These are phyloP conservation scores for Coemansia sp. DNA, from an alignment of 192 early-diverging fungal species.

Conservation along the genomic window DNA sequence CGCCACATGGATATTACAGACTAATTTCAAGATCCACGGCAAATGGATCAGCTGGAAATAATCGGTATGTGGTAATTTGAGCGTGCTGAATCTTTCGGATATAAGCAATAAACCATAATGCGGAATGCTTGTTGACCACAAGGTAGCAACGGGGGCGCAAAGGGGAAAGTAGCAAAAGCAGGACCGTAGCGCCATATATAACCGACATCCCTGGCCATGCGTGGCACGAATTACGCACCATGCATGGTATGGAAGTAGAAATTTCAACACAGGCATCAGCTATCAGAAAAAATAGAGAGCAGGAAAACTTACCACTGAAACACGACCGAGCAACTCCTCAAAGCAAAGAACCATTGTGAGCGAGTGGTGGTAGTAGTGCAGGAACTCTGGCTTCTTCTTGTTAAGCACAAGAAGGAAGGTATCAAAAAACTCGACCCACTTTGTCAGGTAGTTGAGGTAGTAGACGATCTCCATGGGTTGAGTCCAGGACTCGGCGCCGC, in stretches of 20 bases:
- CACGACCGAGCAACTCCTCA: conserved; percentile 73
- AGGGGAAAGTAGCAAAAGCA: conserved; percentile 4
- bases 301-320: conserved; percentile 72
- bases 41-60: neutral
- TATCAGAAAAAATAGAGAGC: neutral
- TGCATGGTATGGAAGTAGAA: conserved; percentile 2
- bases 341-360: conserved; percentile 89
- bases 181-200: conserved; percentile 6
- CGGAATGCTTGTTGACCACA: neutral
- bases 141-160: neutral
- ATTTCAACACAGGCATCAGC: neutral
- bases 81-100: neutral
- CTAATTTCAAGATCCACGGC: neutral
- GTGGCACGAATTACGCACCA: conserved; percentile 4
- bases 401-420: conserved; percentile 84
- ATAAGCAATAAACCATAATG: neutral
- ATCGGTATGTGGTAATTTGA: neutral
- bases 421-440: conserved; percentile 91
- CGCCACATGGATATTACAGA: too few relatives aligned
- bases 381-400: conserved; percentile 88
- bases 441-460: conserved; percentile 92
- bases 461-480: conserved; percentile 81
- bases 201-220: neutral
- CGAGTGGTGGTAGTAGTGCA: conserved; percentile 94
- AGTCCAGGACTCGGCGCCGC: conserved; percentile 70